Conservation (phyloP, 2,329 filamentous ascomycete genomes). For the Penicillium sp. region DNA sequence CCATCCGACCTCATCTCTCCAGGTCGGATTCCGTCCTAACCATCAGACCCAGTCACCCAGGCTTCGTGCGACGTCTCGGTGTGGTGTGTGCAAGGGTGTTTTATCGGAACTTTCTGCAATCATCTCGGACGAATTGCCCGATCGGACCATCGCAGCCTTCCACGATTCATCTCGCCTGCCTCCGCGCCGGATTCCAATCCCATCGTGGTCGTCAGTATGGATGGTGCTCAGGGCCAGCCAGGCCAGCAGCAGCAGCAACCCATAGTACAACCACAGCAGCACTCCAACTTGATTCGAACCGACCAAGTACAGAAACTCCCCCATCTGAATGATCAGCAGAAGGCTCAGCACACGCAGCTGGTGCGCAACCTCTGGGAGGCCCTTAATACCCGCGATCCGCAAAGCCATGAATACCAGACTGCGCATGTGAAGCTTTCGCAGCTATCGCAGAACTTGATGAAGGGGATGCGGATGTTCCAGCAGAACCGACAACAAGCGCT, state of each 20-base stretch:
- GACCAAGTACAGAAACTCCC: constrained; percentile 57
- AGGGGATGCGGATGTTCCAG: constrained; percentile 52
- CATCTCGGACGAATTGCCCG: not conserved
- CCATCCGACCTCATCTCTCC: constrained; percentile 8
- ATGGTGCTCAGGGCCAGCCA: constrained; percentile 34
- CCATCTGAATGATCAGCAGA: constrained; percentile 56
- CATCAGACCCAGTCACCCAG: not conserved
- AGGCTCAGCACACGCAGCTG: constrained; percentile 57
- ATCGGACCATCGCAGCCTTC: not conserved
- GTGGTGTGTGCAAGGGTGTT: not conserved
- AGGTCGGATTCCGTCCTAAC: constrained; percentile 4
- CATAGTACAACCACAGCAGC: constrained; percentile 41
- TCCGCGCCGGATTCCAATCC: not conserved
- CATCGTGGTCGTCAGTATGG: constrained; percentile 30
- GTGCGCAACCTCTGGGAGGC: constrained; percentile 58
- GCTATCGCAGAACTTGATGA: constrained; percentile 55
- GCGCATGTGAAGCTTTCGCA: constrained; percentile 55
- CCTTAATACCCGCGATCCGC: constrained; percentile 51
- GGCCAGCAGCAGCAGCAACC: constrained; percentile 26
- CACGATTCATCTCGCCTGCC: not conserved
- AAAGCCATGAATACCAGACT: constrained; percentile 52
- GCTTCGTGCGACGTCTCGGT: not conserved
- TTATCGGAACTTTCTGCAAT: not conserved
- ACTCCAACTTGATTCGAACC: constrained; percentile 53
- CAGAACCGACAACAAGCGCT: constrained; percentile 40